Evolutionary conservation across 768 basidiomycete genomes (phyloP).

Genomic region (Mycena vulgaris): DNA sequence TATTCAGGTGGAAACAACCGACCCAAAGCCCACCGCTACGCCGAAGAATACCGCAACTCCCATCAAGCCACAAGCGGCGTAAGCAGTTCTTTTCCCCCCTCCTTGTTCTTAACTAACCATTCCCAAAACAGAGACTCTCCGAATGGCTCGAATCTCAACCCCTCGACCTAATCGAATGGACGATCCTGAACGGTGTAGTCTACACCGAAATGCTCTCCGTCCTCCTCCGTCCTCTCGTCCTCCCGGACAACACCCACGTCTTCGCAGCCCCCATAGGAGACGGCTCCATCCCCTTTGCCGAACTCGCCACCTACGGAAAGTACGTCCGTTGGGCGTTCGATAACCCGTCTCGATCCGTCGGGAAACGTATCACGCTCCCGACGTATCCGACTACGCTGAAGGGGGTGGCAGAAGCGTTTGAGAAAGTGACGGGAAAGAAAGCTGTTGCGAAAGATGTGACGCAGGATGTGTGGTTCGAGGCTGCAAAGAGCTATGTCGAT

Average conservation of each 20-base stretch:
- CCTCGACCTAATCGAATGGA: conserved; percentile 8
- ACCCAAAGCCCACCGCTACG: conserved; percentile 4
- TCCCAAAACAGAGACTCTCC: conserved; percentile 3
- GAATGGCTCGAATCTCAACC: conserved; percentile 10
- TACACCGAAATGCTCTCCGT: conserved; percentile 4
- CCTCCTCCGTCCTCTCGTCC: conserved; percentile 5
- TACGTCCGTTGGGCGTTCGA: conserved; percentile 3
- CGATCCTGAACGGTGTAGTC: conserved; percentile 4
- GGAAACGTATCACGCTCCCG: background rate
- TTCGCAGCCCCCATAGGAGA: conserved; percentile 7
- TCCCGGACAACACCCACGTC: conserved; percentile 8
- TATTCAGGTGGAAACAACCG: background rate
- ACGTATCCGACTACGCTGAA: background rate
- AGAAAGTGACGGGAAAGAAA: conserved; percentile 1
- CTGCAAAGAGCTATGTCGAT: conserved; percentile 6
- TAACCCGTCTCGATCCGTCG: conserved; percentile 10
- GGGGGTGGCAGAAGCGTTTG: conserved; percentile 11
- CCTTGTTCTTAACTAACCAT: background rate
- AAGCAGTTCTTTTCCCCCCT: background rate
- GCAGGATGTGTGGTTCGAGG: conserved; percentile 8
- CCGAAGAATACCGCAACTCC: conserved; percentile 1
- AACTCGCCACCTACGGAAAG: background rate
- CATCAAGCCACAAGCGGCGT: conserved; percentile 2
- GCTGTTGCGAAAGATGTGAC: conserved; percentile 5
- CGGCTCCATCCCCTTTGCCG: conserved; percentile 4